Evolutionary conservation across 2,329 filamentous ascomycete genomes (phyloP).

Genomic region (Endothia cerciana): DNA sequence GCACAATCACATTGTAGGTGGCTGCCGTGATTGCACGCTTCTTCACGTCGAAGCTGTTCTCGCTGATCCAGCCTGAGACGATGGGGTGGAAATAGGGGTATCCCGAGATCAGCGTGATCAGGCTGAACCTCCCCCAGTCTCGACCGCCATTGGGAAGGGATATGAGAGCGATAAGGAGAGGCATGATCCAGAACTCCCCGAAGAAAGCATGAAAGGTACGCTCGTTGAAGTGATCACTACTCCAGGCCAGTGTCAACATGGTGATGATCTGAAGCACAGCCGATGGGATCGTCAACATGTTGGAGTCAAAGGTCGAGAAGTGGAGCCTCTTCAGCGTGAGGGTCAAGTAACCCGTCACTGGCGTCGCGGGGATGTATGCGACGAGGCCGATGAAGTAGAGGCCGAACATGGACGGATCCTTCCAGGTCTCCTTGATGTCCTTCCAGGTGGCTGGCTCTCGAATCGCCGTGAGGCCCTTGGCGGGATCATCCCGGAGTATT

Average conservation of each 20-base stretch:
- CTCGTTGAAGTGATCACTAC: conserved; percentile 59
- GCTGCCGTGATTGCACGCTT: conserved; percentile 53
- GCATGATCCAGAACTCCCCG: conserved; percentile 56
- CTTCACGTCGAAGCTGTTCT: conserved; percentile 54
- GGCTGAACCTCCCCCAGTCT: conserved; percentile 55
- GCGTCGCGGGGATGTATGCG: conserved; percentile 53
- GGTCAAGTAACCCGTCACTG: conserved; percentile 55
- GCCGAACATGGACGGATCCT: conserved; percentile 53
- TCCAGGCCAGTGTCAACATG: conserved; percentile 56
- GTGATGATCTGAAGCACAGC: conserved; percentile 60
- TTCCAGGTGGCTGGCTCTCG: conserved; percentile 47
- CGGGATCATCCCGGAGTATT: conserved; percentile 57
- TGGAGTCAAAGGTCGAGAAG: conserved; percentile 62
- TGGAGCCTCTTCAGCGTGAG: conserved; percentile 60
- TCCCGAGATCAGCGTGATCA: conserved; percentile 56
- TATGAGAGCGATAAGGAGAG: conserved; percentile 55
- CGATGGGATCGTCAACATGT: conserved; percentile 65
- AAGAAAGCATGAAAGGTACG: conserved; percentile 57
- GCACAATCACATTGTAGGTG: conserved; percentile 53
- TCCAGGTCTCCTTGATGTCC: conserved; percentile 50
- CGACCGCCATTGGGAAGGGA: conserved; percentile 51
- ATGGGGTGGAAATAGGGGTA: conserved; percentile 64
- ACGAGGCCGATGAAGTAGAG: conserved; percentile 54
- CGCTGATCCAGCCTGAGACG: conserved; percentile 53
- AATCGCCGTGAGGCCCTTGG: conserved; percentile 53